Evolutionary conservation across 2,329 filamentous ascomycete species (phyloP).

Genomic region (Epichloe coenophiala): DNA sequence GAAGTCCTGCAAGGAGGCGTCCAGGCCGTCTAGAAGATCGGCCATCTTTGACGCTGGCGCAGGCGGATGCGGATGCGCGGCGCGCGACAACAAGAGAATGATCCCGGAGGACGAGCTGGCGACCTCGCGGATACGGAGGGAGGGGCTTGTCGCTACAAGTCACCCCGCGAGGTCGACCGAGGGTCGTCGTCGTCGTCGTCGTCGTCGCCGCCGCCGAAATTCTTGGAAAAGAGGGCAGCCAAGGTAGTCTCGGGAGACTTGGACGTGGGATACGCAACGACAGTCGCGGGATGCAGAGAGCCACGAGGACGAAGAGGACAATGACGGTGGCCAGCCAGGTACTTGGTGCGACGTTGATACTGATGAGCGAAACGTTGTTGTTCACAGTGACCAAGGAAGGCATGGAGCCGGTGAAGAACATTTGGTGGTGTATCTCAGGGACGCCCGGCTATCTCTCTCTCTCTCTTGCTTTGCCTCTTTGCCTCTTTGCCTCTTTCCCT

Average conservation of each 20-base stretch:
- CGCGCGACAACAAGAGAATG: slow-evolving; percentile 17
- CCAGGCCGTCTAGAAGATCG: slow-evolving; percentile 29
- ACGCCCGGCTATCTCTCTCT: background rate
- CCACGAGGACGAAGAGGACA: slow-evolving; percentile 36
- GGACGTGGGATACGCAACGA: slow-evolving; percentile 20
- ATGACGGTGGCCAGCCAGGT: slow-evolving; percentile 40
- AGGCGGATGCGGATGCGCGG: background rate
- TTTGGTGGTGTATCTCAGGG: background rate
- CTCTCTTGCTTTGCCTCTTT: too few relatives aligned
- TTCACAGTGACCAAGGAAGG: slow-evolving; percentile 46
- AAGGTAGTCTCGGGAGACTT: slow-evolving; percentile 19
- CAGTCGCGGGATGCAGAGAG: slow-evolving; percentile 30
- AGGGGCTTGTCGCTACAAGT: slow-evolving; percentile 15
- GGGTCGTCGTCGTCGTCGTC: slow-evolving; percentile 1
- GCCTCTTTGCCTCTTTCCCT: background rate
- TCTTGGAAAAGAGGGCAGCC: background rate
- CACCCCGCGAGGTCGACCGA: background rate
- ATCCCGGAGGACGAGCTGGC: slow-evolving; percentile 19
- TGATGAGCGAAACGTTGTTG: slow-evolving; percentile 48
- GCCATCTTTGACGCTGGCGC: slow-evolving; percentile 10
- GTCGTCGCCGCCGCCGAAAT: background rate
- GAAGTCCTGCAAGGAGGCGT: slow-evolving; percentile 42
- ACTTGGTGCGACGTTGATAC: slow-evolving; percentile 43
- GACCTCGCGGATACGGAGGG: slow-evolving; percentile 12
- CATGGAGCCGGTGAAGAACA: slow-evolving; percentile 28